Evolutionary conservation across 306 rosid genomes (phyloP), one percentile per base, ranked within the genome.

Genomic region (Prunus davidiana): DNA sequence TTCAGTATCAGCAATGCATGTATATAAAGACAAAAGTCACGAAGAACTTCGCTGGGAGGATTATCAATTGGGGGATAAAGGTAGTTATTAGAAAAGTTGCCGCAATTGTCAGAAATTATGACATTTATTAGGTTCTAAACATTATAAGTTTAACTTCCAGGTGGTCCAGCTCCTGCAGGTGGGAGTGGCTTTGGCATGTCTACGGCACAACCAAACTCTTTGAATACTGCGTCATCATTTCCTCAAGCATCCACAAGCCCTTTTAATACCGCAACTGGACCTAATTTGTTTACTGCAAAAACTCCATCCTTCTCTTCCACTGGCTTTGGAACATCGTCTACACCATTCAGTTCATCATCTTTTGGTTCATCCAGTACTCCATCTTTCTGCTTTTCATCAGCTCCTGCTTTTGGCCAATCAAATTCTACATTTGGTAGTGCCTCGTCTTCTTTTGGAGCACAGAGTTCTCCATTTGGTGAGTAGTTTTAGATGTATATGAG

Each of bases 21-120:
- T 69, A 63, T 92, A 88, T 87, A 96, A 86, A 80, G 97, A 95
- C 32, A 95, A 92, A 84, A 89, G 97, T 82, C 97, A 95, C 0
- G 97, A 95, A 82, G 98, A 95, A 84, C 86, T 91, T 63, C 85
- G 99, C 81, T 89, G 96, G 97, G 97, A 95, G 78, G 99, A 95
- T 84, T 88, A 95, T 86, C 97, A 95, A 78, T 38, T 74, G 84
- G 96, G 97, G 71, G 98, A 92, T 70, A 95, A 95, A 88, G 93
- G 99, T 90, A n/a, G 25, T 16, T 43, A 66, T 46, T 20, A 54
- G 13, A 51, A 51, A 22, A 20, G 72, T 58, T 30, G 57, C 56
- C 18, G 52, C 24, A 56, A 38, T 74, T 45, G 14, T 63, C 18
- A 24, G 67, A 64, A 47, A 8, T 60, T 57, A 50, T 69, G 50